Conservation (phyloP, 768 basidiomycete species). For the Tricholoma sp. region DNA sequence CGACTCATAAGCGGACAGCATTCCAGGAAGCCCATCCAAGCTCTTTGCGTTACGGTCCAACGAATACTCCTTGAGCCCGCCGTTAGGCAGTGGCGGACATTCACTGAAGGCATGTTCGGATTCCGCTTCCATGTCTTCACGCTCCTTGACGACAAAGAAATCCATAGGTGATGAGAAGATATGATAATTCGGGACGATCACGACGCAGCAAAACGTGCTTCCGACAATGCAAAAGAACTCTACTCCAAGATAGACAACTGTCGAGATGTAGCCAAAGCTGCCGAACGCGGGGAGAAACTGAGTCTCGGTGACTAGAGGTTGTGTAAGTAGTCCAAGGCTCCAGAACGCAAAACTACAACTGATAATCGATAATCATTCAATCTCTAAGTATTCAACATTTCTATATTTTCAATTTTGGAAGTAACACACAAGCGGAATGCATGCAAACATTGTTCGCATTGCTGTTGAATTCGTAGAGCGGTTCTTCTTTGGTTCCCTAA, state of each 20-base stretch:
- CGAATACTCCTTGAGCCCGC: constrained; percentile 58
- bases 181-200: neutral
- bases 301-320: neutral
- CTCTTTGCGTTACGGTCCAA: constrained; percentile 40
- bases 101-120: constrained; percentile 5
- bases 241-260: no score
- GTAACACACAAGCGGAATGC: no score
- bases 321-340: no score
- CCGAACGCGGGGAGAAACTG: neutral
- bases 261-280: neutral
- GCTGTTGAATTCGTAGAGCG: no score
- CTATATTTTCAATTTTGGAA: no score
- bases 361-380: no score
- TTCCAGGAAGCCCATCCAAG: constrained; percentile 52
- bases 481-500: no score
- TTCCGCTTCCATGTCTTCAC: constrained; percentile 27
- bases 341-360: no score
- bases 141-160: constrained; percentile 39
- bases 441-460: no score
- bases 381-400: no score
- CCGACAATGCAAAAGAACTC: no score
- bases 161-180: constrained; percentile 44
- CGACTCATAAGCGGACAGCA: constrained; percentile 26
- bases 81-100: constrained; percentile 12
- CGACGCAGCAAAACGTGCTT: no score